Percentiles rank a stretch among this genome's conserved stretches.
phyloP scores from a whole-genome alignment of 2,329 filamentous ascomycete genomes.

The Trichoderma sp. region DNA sequence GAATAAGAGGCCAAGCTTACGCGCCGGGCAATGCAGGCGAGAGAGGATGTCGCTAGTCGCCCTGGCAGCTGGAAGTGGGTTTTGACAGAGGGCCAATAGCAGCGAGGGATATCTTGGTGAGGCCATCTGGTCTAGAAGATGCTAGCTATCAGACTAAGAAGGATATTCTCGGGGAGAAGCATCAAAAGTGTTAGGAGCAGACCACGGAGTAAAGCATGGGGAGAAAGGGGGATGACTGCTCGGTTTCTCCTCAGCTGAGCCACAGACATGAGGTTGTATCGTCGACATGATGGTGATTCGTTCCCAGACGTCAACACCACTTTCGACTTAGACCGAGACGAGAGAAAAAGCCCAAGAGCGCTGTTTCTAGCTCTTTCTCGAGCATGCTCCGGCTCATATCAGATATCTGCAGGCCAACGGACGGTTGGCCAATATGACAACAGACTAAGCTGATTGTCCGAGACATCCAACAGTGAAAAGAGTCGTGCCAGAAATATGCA shows the following conservation, averaged over 20 bases:
- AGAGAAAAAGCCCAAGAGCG: background rate
- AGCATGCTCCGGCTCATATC: background rate
- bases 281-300: background rate
- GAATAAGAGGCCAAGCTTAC: conserved; percentile 7
- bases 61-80: background rate
- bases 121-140: background rate
- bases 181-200: background rate
- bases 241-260: conserved; percentile 13
- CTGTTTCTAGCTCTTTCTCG: background rate
- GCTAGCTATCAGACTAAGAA: background rate
- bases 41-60: background rate
- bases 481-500: background rate
- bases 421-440: background rate
- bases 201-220: background rate
- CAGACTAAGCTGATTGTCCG: background rate
- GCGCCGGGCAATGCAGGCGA: conserved; percentile 8
- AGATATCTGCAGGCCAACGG: background rate
- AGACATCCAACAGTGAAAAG: background rate
- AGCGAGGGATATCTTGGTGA: background rate
- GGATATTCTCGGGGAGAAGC: background rate
- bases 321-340: background rate
- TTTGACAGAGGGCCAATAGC: background rate
- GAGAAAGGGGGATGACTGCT: background rate
- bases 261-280: background rate
- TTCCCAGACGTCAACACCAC: background rate